A percentile compares a stretch with the other conserved stretches of the same genome.
phyloP scores from a whole-genome alignment of 306 rosid species.

The barrel medic (Medicago truncatula) region DNA sequence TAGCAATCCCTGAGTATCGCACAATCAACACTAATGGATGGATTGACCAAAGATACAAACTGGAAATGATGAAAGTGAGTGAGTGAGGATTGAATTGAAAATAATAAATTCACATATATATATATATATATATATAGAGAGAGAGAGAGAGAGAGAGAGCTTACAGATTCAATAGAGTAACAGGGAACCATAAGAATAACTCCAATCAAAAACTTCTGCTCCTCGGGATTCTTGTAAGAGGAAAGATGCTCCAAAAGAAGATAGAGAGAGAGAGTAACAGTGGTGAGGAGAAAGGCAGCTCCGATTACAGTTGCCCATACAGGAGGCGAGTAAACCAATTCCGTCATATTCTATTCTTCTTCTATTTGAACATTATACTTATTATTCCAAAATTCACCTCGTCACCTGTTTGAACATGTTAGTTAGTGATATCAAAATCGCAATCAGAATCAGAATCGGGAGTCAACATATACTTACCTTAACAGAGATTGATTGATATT shows the following conservation, averaged over 20 bases:
- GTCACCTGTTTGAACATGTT: neutral
- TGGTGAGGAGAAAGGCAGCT: slow-evolving; percentile 65
- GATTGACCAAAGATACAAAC: slow-evolving; percentile 84
- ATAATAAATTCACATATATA: neutral
- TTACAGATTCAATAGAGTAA: slow-evolving; percentile 94
- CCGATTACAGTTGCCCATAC: slow-evolving; percentile 78
- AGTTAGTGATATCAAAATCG: neutral
- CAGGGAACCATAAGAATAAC: slow-evolving; percentile 97
- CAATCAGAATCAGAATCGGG: neutral
- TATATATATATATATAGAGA: no score
- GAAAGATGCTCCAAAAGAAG: slow-evolving; percentile 93
- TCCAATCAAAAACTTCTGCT: slow-evolving; percentile 92
- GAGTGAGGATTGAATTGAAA: slow-evolving; percentile 1
- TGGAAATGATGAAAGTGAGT: slow-evolving; percentile 29
- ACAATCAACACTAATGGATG: slow-evolving; percentile 82
- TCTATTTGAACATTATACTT: neutral
- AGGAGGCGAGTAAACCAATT: slow-evolving; percentile 67
- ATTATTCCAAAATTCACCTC: slow-evolving; percentile 48
- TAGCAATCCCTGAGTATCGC: slow-evolving; percentile 94
- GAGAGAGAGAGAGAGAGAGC: neutral
- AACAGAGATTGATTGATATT: neutral
- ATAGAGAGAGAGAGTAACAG: slow-evolving; percentile 77
- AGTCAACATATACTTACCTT: neutral
- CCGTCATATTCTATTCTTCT: neutral
- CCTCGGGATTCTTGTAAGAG: slow-evolving; percentile 98